Conservation (phyloP, 257 asterid species). For the Lantana camara region DNA sequence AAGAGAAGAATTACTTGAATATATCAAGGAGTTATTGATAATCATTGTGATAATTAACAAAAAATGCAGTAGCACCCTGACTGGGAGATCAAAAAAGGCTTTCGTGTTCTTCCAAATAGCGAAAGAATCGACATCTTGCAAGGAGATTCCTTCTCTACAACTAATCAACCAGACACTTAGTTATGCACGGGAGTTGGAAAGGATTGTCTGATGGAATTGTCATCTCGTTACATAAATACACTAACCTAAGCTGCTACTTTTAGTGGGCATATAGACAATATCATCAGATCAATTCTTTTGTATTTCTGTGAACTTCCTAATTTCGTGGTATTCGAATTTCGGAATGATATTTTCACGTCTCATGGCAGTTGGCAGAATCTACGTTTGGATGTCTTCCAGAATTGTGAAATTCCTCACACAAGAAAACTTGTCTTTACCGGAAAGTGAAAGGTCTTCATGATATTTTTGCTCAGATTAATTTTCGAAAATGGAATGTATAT, state of each 20-base stretch:
- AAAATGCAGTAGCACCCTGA: conserved; percentile 84
- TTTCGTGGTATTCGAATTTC: background rate
- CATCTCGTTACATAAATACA: conserved; percentile 10
- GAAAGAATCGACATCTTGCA: conserved; percentile 75
- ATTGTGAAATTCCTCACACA: background rate
- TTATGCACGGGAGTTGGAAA: conserved; percentile 90
- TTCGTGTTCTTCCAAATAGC: conserved; percentile 71
- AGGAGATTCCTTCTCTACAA: conserved; percentile 94
- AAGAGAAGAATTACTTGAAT: no score
- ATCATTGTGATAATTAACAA: background rate
- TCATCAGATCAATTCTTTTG: background rate
- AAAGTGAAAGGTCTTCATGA: background rate
- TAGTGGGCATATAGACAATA: background rate
- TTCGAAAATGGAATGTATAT: background rate
- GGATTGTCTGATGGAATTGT: conserved; percentile 34
- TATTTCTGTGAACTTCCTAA: background rate
- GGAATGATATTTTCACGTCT: no score
- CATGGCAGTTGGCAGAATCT: no score
- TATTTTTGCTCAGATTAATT: background rate
- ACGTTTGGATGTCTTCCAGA: no score
- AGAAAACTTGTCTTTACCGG: background rate
- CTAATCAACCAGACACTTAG: conserved; percentile 95
- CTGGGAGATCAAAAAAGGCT: conserved; percentile 76
- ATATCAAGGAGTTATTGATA: background rate
- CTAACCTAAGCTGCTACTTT: background rate